Conservation (phyloP, 306 rosid genomes). For the Vigna angularis region DNA sequence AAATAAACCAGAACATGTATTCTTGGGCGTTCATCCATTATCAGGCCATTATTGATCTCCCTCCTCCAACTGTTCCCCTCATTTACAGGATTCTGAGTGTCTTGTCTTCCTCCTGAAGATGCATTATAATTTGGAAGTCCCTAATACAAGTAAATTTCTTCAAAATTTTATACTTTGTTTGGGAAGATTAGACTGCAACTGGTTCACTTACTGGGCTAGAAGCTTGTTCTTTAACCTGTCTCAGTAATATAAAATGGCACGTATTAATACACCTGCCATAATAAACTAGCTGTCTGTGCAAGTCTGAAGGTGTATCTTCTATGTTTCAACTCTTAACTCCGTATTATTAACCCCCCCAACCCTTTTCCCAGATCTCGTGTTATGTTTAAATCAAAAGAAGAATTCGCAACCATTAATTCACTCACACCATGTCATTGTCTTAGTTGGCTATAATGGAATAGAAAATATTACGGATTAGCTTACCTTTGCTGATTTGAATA, state of each 20-base stretch:
- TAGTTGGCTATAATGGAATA: neutral
- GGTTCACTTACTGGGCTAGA: constrained; percentile 79
- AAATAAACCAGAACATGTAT: constrained; percentile 45
- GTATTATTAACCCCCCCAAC: neutral
- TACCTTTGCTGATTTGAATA: constrained; percentile 95
- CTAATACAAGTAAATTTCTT: constrained; percentile 73
- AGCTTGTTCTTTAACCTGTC: constrained; percentile 75
- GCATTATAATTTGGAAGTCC: constrained; percentile 55
- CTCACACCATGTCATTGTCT: constrained; percentile 4
- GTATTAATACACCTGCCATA: constrained; percentile 30
- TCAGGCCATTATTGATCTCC: constrained; percentile 39
- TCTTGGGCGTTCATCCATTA: constrained; percentile 40
- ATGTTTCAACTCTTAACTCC: constrained; percentile 17
- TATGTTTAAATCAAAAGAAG: constrained; percentile 2
- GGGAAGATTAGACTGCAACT: constrained; percentile 79
- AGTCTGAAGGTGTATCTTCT: neutral
- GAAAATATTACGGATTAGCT: constrained; percentile 45
- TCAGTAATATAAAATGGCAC: constrained; percentile 33
- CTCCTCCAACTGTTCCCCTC: constrained; percentile 39
- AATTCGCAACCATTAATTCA: neutral
- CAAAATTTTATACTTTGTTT: constrained; percentile 58
- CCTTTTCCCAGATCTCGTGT: neutral
- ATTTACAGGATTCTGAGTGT: constrained; percentile 37
- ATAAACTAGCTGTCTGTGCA: constrained; percentile 25
- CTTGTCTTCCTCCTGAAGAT: constrained; percentile 51